Evolutionary conservation across 1,139 yeast genomes (phyloP).

Genomic region (Debaryomyces sp.): DNA sequence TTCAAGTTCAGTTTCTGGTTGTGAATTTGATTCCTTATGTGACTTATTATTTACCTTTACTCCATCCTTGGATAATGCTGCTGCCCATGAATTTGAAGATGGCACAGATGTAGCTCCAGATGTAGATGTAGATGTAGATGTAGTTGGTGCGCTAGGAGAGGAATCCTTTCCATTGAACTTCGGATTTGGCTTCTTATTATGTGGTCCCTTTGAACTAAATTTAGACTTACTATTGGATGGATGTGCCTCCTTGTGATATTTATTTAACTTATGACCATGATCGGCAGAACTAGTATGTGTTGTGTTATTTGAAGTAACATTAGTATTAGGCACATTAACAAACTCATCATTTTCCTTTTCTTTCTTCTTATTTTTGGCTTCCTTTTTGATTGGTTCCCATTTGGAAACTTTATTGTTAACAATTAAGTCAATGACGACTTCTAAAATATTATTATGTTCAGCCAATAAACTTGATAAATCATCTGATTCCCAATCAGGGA

Average conservation of each 20-base stretch:
- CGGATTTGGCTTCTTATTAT: conserved; percentile 12
- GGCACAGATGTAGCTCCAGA: conserved; percentile 18
- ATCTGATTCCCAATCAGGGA: conserved; percentile 93
- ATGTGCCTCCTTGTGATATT: conserved; percentile 11
- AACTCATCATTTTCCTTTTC: conserved; percentile 26
- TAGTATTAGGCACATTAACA: conserved; percentile 7
- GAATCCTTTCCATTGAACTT: conserved; percentile 7
- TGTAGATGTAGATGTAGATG: conserved; percentile 22
- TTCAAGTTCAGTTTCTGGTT: conserved; percentile 13
- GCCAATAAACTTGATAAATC: conserved; percentile 76
- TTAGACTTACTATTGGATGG: conserved; percentile 12
- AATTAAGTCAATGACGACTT: conserved; percentile 81
- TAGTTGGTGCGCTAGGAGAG: conserved; percentile 17
- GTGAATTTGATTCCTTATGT: conserved; percentile 15
- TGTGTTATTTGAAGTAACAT: conserved; percentile 12
- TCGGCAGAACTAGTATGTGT: conserved; percentile 15
- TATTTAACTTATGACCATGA: conserved; percentile 16
- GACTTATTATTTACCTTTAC: conserved; percentile 32
- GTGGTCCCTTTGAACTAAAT: conserved; percentile 9
- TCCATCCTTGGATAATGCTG: conserved; percentile 47
- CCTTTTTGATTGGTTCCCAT: conserved; percentile 61
- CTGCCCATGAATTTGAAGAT: conserved; percentile 50
- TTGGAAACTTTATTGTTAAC: conserved; percentile 73
- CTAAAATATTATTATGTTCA: conserved; percentile 75
- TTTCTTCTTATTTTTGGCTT: conserved; percentile 48